Base-by-base conservation (phyloP, 225 moss, liverwort and hornwort genomes). In the Lunularia cruciata region DNA sequence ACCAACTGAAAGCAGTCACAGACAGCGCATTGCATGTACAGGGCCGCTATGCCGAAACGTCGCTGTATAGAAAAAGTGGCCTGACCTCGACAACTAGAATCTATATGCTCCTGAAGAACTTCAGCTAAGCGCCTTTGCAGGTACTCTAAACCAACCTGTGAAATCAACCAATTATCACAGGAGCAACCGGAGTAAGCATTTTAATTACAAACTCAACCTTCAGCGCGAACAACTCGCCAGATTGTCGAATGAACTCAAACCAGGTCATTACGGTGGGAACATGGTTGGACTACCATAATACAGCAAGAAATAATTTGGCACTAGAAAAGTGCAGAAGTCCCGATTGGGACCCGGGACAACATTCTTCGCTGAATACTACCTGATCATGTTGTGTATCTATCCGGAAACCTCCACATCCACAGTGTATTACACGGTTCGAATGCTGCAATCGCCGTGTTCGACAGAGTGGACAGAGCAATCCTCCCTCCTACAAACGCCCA, bases 391-490 rank as follows among this genome's bases (percentile, higher is more conserved):
- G 85, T 25, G 91, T 98, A 56, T 93, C 98, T 22, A 98, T 82
- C 73, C 79, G 86, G 63, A 98, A 88, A 47, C 84, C 73, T 47
- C 98, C 93, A 79, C 98, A 93, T 28, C 83, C 52, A 78, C 98
- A 98, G 35, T 79, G 65, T 38, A 98, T 87, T 63, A 85, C 72
- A 63, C 80, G 81, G 70, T 82, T 79, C 25, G 65, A 72, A 22
- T 91, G 91, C 69, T 89, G 93, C 84, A 98, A 74, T 48, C 79
- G 79, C 26, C 81, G 47, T 53, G 72, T 88, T 77, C 85, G 85
- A 82, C 98, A 98, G 38, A 93, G 77, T 57, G 98, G 98, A 70
- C 98, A 98, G 31, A 98, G 78, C 12, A 98, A 82, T 61, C 88
- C 88, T 61, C 84, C 86, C 88, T 93, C 76, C 81, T 81, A 52